Evolutionary conservation across 805 yeast species (phyloP), one percentile per base, ranked within the genome.

Genomic region (Wickerhamomyces bisporus): DNA sequence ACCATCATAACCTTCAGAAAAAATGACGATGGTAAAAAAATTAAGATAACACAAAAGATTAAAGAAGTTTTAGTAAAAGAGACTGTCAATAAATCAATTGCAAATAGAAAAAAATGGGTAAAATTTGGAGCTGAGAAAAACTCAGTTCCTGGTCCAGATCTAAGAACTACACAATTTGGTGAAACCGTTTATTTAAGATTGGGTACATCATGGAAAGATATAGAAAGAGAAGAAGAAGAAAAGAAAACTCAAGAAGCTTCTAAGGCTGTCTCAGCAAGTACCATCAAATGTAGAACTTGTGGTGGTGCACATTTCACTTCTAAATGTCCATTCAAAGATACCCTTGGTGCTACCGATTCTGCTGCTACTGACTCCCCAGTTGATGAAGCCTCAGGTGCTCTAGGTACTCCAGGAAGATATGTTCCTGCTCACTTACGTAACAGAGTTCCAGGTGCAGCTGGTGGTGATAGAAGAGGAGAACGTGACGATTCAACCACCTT

Each of bases 251-350:
- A 64, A 38, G 71, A 62, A 57, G 65, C 62, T 54, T 65, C 66
- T 60, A 71, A 59, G 69, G 66, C 64, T 58, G 65, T 60, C 48
- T 63, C 63, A 60, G 66, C 68, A 47, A 70, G 67, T 52, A 60
- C 75, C 45, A 64, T 79, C 48, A 68, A 65, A 52, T 93, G 98
- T 77, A 86, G 97, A 76, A 68, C 75, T 39, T 93, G 99, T 82
- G 85, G 84, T 44, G 96, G 96, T 58, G 83, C 79, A 50, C 99
- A 93, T 73, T 86, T 81, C 75, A 85, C 97, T 30, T 69, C 87
- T 62, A 81, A 83, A 68, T 93, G 99, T 84, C 98, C 98, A 47
- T 87, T 78, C 76, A 89, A 85, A 69, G 94, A 83, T 54, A 84
- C 93, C 27, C 70, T 91, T 60, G 86, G 67, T 33, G 69, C 70